phyloP scores from a whole-genome alignment of 1,139 yeast genomes.

The Kluyveromyces marxianus region DNA sequence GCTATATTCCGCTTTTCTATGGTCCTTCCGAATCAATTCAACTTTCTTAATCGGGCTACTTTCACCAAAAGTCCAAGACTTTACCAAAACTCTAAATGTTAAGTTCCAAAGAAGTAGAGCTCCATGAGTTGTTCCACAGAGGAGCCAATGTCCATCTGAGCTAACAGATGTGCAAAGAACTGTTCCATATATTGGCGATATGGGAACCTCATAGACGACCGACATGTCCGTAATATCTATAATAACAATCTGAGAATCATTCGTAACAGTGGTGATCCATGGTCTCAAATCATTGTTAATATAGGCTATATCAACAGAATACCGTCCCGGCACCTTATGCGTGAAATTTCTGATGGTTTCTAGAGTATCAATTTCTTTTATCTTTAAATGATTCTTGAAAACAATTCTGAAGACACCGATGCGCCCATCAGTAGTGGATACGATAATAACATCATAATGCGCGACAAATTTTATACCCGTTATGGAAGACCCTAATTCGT shows the following conservation, averaged over 20 bases:
- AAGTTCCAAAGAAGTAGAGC: conserved; percentile 75
- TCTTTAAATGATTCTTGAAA: conserved; percentile 33
- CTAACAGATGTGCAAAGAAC: conserved; percentile 58
- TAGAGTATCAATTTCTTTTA: conserved; percentile 32
- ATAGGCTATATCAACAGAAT: conserved; percentile 39
- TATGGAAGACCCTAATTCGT: conserved; percentile 43
- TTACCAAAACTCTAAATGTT: conserved; percentile 54
- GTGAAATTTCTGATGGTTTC: conserved; percentile 40
- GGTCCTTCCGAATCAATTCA: conserved; percentile 36
- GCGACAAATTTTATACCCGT: conserved; percentile 47
- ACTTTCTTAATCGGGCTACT: conserved; percentile 43
- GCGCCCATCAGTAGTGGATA: conserved; percentile 58
- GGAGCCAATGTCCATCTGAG: conserved; percentile 47
- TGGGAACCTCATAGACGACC: conserved; percentile 37
- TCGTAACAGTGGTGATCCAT: conserved; percentile 43
- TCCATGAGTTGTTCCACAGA: conserved; percentile 72
- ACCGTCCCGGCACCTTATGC: conserved; percentile 34
- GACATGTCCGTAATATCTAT: conserved; percentile 58
- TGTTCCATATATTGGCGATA: conserved; percentile 59
- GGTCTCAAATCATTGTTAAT: conserved; percentile 32
- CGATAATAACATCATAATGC: conserved; percentile 59
- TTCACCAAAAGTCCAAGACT: conserved; percentile 52
- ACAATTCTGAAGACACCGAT: conserved; percentile 54
- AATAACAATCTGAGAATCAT: conserved; percentile 45
- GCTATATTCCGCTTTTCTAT: conserved; percentile 33